Evolutionary conservation across 177 flowering plant species (phyloP).

Genomic region (Vitis hybrid): DNA sequence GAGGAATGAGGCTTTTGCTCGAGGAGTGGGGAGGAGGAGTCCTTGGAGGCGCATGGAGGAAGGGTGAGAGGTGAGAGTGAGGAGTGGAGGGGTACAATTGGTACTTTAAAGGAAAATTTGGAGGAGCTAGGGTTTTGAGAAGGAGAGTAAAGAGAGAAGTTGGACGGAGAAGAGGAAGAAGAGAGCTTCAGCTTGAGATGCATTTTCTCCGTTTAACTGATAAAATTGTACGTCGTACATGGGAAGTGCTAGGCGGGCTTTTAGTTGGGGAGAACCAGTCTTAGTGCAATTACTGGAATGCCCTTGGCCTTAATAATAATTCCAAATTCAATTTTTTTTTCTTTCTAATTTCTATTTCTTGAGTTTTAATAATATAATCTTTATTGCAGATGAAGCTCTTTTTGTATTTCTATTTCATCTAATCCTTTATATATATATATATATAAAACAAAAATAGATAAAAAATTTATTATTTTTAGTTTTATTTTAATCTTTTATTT

Average conservation of each 20-base stretch:
- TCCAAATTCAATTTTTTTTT: too few species aligned
- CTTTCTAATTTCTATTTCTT: too few species aligned
- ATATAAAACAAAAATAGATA: neutral
- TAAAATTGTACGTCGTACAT: slow-evolving; percentile 25
- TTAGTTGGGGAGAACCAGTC: neutral
- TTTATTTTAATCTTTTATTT: too few species aligned
- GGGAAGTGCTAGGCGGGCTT: slow-evolving; percentile 19
- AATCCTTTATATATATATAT: too few species aligned
- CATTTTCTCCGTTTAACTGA: slow-evolving; percentile 33
- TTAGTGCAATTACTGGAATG: neutral
- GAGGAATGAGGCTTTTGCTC: slow-evolving; percentile 25
- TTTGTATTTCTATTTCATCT: too few species aligned
- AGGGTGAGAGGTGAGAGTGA: slow-evolving; percentile 19
- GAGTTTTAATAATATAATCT: too few species aligned
- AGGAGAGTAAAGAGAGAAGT: slow-evolving; percentile 30
- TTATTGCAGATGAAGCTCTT: neutral
- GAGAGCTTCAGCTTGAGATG: slow-evolving; percentile 16
- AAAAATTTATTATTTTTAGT: too few species aligned
- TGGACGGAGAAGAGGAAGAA: slow-evolving; percentile 28
- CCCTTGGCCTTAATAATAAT: neutral
- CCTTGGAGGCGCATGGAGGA: slow-evolving; percentile 26
- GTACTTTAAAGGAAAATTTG: slow-evolving; percentile 27
- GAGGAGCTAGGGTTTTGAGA: slow-evolving; percentile 34
- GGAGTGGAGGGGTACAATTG: slow-evolving; percentile 11
- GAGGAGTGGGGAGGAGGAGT: slow-evolving; percentile 25